These are phyloP conservation scores for Tieghemiomyces parasiticus DNA, from an alignment of 192 early-diverging fungal species.

Conservation along the genomic window DNA sequence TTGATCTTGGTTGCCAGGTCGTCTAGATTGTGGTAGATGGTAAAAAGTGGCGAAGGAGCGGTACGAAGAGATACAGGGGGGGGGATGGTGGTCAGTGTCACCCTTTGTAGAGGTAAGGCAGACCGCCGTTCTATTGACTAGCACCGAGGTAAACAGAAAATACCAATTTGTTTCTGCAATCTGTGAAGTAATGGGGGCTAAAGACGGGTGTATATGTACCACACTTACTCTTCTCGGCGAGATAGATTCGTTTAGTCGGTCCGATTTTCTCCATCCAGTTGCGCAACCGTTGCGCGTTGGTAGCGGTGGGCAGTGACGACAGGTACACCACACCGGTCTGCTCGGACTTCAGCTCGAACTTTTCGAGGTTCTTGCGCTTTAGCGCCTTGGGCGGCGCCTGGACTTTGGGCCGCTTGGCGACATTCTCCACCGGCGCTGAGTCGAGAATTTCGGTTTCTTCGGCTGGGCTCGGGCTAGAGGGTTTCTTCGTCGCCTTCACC, in stretches of 20 bases:
- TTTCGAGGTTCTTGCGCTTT: neutral
- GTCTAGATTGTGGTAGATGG: conserved; percentile 21
- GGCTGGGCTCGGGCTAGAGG: too few species aligned
- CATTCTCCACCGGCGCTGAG: neutral
- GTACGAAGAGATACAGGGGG: neutral
- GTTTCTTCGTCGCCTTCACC: too few species aligned
- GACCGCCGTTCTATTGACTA: conserved; percentile 59
- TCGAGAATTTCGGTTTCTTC: neutral
- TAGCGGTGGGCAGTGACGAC: conserved; percentile 83
- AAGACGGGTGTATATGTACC: conserved; percentile 81
- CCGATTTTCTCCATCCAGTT: conserved; percentile 60
- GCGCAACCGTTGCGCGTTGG: conserved; percentile 70
- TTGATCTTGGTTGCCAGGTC: too few species aligned
- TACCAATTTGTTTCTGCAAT: conserved; percentile 83
- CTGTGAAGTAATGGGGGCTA: conserved; percentile 83
- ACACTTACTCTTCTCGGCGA: conserved; percentile 82
- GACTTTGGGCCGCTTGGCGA: conserved; percentile 29
- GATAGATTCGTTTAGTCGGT: conserved; percentile 67
- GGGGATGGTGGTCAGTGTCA: conserved; percentile 55
- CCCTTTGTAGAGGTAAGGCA: conserved; percentile 79
- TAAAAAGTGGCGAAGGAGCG: neutral
- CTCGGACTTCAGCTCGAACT: neutral
- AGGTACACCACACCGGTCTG: conserved; percentile 81
- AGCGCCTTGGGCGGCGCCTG: neutral
- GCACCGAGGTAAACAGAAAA: conserved; percentile 59